A percentile compares a stretch with the other conserved stretches of the same genome.
Conservation (phyloP, 1,139 yeast genomes). For the Petasospora rhodanensis region DNA sequence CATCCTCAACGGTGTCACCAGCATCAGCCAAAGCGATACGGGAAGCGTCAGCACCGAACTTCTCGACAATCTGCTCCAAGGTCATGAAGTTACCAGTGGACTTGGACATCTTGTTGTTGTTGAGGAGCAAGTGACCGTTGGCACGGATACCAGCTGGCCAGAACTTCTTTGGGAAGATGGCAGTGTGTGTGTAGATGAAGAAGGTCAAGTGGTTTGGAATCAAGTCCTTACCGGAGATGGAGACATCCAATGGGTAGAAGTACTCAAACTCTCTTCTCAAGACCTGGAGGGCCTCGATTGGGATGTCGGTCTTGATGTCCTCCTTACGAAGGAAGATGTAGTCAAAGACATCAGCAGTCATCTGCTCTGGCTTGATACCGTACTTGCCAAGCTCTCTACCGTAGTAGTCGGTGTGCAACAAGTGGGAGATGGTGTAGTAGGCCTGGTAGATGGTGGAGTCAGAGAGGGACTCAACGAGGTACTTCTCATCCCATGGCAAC, state of each 20-base stretch:
- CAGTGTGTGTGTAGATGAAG: constrained; percentile 89
- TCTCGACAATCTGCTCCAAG: constrained; percentile 72
- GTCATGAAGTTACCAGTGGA: constrained; percentile 98
- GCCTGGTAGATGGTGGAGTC: constrained; percentile 97
- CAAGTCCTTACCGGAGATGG: constrained; percentile 94
- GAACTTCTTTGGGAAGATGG: constrained; percentile 80
- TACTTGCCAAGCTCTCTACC: constrained; percentile 75
- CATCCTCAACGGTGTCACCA: constrained; percentile 97
- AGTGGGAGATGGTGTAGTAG: constrained; percentile 85
- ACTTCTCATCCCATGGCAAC: constrained; percentile 96
- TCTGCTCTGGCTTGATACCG: constrained; percentile 70
- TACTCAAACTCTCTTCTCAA: constrained; percentile 93
- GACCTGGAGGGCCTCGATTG: constrained; percentile 58
- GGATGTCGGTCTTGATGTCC: constrained; percentile 55
- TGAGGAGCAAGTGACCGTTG: constrained; percentile 92
- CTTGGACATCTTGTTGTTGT: constrained; percentile 97
- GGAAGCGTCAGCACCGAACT: constrained; percentile 97
- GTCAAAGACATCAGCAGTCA: constrained; percentile 94
- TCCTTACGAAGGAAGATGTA: constrained; percentile 72
- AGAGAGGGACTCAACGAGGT: constrained; percentile 89
- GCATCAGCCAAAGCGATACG: constrained; percentile 98
- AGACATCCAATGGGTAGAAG: constrained; percentile 88
- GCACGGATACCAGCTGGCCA: constrained; percentile 97
- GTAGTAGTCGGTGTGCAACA: constrained; percentile 81
- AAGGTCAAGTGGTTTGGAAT: constrained; percentile 96